Evolutionary conservation across 306 rosid genomes (phyloP), one percentile per base, ranked within the genome.

Genomic region (Medicago arabica): DNA sequence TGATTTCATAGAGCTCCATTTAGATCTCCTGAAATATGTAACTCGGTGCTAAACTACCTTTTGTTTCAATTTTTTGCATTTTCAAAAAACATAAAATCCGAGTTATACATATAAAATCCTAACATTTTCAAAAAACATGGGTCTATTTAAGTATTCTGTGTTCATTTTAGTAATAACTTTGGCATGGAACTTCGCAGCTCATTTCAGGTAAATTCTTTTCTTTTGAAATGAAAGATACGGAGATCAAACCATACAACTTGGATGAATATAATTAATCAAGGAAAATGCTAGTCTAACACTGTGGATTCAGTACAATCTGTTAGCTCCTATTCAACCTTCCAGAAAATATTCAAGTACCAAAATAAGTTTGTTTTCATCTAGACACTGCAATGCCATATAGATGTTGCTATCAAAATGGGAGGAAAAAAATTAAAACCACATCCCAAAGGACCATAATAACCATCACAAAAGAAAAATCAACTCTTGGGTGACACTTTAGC

Each of bases 401-500:
- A 34, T 34, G 38, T 34, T 34, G 38, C 38, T 34, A 34, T 34
- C 7, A 34, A 34, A 34, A 34, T 53, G 18, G 21, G 59, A 53
- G 9, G 17, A 75, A 19, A 44, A 18, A 46, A 8, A 69, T 43
- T 5, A 65, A 36, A 39, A 18, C 67, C 14, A 31, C 39, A 21
- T 55, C 57, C 54, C 18, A 21, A 15, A 47, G 57, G 51, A 40
- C 31, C 44, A 34, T 44, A 31, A 11, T 3, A 69, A 68, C 41
- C 13, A 66, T 49, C 40, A 25, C 51, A 72, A 53, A 54, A 61
- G 31, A 34, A 5, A 25, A 15, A 68, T 83, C 59, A 94, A 87
- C 89, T 92, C 74, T 88, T 86, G 10, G 98, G 98, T 1, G 98
- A 92, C 2, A 89, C 81, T 75, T 92, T 92, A 13, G 96, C 86